phyloP scores from a whole-genome alignment of 352 stramenopile species.

The Phytopythium ostracodes region DNA sequence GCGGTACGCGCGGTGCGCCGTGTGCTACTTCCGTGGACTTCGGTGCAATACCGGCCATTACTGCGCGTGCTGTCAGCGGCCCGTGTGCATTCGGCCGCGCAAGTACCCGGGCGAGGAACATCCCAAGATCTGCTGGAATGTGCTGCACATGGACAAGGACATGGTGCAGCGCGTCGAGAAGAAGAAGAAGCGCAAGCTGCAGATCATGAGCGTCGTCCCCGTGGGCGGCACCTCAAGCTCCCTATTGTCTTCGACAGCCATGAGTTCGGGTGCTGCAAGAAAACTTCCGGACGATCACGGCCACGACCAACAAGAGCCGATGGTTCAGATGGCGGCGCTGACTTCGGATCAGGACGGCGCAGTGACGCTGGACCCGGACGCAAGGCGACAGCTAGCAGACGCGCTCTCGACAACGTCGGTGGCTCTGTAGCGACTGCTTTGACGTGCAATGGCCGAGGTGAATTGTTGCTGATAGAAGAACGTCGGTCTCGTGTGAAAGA shows the following conservation, averaged over 20 bases:
- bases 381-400: not conserved
- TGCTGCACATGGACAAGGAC: slow-evolving; percentile 73
- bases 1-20: slow-evolving; percentile 61
- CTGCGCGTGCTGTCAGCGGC: slow-evolving; percentile 61
- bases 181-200: slow-evolving; percentile 54
- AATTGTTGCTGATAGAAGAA: not conserved
- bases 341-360: not conserved
- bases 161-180: slow-evolving; percentile 74
- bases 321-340: not conserved
- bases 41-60: slow-evolving; percentile 69
- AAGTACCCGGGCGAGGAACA: slow-evolving; percentile 64
- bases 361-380: not conserved
- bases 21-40: slow-evolving; percentile 69
- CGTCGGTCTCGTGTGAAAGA: not conserved
- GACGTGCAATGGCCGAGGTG: not conserved
- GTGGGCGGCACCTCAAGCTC: slow-evolving; percentile 1
- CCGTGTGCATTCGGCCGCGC: slow-evolving; percentile 67
- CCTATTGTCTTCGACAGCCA: not conserved
- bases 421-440: not conserved
- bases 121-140: slow-evolving; percentile 79
- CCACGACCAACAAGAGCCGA: not conserved
- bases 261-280: not conserved
- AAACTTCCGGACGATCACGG: not conserved
- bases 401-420: not conserved
- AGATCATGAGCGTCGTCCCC: slow-evolving; percentile 7